phyloP scores from a whole-genome alignment of 306 rosid genomes.

The Malus domestica region DNA sequence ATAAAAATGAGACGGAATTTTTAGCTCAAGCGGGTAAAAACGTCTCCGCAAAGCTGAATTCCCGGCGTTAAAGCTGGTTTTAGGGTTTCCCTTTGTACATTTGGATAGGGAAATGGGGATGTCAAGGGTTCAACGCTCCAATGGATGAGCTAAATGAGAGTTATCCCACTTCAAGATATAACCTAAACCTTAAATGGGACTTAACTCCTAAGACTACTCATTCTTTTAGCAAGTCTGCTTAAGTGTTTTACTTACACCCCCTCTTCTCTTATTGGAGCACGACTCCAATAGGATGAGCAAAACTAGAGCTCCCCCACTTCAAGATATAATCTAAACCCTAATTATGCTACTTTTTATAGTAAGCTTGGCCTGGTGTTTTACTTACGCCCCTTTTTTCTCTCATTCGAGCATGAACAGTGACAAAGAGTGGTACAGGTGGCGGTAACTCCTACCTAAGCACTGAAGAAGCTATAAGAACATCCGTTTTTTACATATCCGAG shows the following conservation, averaged over 20 bases:
- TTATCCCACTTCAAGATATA: neutral
- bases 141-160: neutral
- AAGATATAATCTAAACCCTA: neutral
- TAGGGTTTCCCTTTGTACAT: too few relatives aligned
- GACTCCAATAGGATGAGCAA: neutral
- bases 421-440: neutral
- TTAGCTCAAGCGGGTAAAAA: neutral
- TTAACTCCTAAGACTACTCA: too few relatives aligned
- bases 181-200: neutral
- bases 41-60: too few relatives aligned
- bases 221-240: too few relatives aligned
- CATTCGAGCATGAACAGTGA: neutral
- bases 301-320: neutral
- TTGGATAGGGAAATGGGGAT: neutral
- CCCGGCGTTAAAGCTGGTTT: too few relatives aligned
- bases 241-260: too few relatives aligned
- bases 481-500: too few relatives aligned
- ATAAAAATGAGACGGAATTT: neutral
- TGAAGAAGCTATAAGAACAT: neutral
- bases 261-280: too few relatives aligned
- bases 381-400: too few relatives aligned
- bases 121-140: neutral
- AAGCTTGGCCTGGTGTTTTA: neutral
- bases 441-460: neutral
- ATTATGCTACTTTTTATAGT: too few relatives aligned